A percentile compares a stretch with the other conserved stretches of the same genome.
phyloP scores from a whole-genome alignment of 225 moss, liverwort and hornwort species.

The Physcomitrium patens region DNA sequence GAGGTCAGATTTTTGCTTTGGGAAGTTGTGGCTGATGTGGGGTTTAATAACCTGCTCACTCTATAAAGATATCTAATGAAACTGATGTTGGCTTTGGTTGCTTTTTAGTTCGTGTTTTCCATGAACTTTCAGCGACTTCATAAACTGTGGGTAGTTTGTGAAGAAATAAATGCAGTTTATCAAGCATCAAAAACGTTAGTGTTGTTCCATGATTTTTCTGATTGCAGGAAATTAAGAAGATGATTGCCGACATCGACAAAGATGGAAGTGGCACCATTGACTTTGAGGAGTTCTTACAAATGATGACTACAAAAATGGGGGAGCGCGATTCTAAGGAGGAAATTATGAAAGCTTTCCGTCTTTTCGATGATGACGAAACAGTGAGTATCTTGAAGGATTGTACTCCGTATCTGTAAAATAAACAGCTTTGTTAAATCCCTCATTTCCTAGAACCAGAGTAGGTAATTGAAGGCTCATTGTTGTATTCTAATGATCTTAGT shows the following conservation, averaged over 20 bases:
- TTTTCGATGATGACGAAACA: constrained; percentile 92
- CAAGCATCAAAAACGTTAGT: neutral
- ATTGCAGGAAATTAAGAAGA: constrained; percentile 95
- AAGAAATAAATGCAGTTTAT: neutral
- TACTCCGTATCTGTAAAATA: neutral
- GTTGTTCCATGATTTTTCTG: neutral
- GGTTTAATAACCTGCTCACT: neutral
- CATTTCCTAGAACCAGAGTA: neutral
- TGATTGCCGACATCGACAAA: constrained; percentile 85
- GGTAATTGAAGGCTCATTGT: neutral
- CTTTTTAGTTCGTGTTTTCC: neutral
- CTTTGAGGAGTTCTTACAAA: constrained; percentile 95
- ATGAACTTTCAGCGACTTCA: neutral
- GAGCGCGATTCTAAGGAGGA: constrained; percentile 96
- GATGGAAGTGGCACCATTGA: constrained; percentile 84
- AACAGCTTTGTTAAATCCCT: neutral
- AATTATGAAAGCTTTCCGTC: constrained; percentile 93
- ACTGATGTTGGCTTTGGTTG: neutral
- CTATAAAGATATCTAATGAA: neutral
- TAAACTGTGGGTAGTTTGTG: neutral
- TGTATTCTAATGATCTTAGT: neutral
- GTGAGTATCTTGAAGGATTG: constrained; percentile 43
- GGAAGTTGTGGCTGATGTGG: neutral
- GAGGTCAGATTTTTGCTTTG: constrained; percentile 58
- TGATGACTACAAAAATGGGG: constrained; percentile 97